These are phyloP conservation scores for Apiospora rasikravindrae DNA, from an alignment of 2,329 filamentous ascomycete species.

Conservation along the genomic window DNA sequence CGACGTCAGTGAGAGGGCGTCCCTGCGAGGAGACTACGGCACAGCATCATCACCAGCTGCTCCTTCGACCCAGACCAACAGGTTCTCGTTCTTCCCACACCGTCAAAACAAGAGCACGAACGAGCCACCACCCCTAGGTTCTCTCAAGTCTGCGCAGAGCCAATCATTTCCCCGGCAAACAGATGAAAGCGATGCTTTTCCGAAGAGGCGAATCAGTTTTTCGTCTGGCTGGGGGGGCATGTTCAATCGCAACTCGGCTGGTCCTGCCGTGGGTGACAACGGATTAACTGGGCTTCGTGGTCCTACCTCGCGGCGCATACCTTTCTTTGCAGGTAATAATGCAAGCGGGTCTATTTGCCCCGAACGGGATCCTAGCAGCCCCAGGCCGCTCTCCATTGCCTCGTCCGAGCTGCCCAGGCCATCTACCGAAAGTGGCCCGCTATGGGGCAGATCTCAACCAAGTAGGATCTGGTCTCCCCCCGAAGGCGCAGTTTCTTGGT, in stretches of 20 bases:
- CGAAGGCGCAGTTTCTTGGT: slow-evolving; percentile 54
- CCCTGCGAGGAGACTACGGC: slow-evolving; percentile 43
- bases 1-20: slow-evolving; percentile 52
- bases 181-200: slow-evolving; percentile 60
- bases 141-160: slow-evolving; percentile 73
- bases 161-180: slow-evolving; percentile 74
- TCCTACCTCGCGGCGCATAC: slow-evolving; percentile 34
- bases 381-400: slow-evolving; percentile 71
- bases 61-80: slow-evolving; percentile 43
- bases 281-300: slow-evolving; percentile 34
- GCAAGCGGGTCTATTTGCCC: slow-evolving; percentile 55
- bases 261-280: slow-evolving; percentile 49
- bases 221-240: slow-evolving; percentile 62
- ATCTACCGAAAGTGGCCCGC: slow-evolving; percentile 73
- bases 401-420: slow-evolving; percentile 76
- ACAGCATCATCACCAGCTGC: slow-evolving; percentile 48
- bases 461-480: slow-evolving; percentile 69
- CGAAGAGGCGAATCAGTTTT: slow-evolving; percentile 62
- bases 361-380: slow-evolving; percentile 62
- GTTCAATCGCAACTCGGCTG: slow-evolving; percentile 60
- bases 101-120: slow-evolving; percentile 64
- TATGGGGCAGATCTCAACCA: slow-evolving; percentile 66
- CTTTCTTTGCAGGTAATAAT: slow-evolving; percentile 47
- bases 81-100: slow-evolving; percentile 66
- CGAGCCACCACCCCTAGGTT: slow-evolving; percentile 68